Conservation (phyloP, 2,329 filamentous ascomycete species). For the Eutypella sp. region DNA sequence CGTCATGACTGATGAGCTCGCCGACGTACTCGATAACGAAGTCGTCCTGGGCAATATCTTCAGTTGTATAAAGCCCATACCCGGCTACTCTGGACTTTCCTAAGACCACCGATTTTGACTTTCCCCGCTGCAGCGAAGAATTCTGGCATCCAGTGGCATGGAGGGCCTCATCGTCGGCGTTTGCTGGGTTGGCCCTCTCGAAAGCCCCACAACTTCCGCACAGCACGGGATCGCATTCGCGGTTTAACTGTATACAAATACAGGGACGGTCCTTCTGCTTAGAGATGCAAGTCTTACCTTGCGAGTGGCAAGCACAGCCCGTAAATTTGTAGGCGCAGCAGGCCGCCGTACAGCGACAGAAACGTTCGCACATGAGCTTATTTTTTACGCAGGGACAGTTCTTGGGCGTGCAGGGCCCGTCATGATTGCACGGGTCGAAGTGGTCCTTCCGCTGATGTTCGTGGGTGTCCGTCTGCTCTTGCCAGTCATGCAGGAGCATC, state of each 20-base stretch:
- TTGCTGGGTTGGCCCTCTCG: slow-evolving; percentile 64
- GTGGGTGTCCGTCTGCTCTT: slow-evolving; percentile 50
- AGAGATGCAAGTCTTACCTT: slow-evolving; percentile 53
- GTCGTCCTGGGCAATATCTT: slow-evolving; percentile 61
- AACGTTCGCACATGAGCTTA: slow-evolving; percentile 66
- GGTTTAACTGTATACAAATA: slow-evolving; percentile 65
- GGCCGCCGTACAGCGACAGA: slow-evolving; percentile 59
- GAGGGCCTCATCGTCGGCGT: slow-evolving; percentile 54
- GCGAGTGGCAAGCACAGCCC: slow-evolving; percentile 58
- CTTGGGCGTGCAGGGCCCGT: slow-evolving; percentile 55
- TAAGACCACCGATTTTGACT: slow-evolving; percentile 60
- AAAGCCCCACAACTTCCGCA: slow-evolving; percentile 66
- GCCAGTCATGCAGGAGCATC: slow-evolving; percentile 49
- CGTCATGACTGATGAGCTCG: slow-evolving; percentile 66
- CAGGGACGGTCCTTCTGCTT: slow-evolving; percentile 58
- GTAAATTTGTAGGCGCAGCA: slow-evolving; percentile 60
- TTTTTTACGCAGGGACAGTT: slow-evolving; percentile 60
- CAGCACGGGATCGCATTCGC: slow-evolving; percentile 76
- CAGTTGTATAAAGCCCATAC: slow-evolving; percentile 69
- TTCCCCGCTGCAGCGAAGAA: slow-evolving; percentile 63
- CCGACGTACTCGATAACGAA: slow-evolving; percentile 79
- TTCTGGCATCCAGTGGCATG: slow-evolving; percentile 64
- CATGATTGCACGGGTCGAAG: slow-evolving; percentile 63
- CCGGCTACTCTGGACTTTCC: slow-evolving; percentile 69
- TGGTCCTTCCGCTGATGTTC: slow-evolving; percentile 52